phyloP scores from a whole-genome alignment of 768 basidiomycete species.

The Flagelloscypha sp. region DNA sequence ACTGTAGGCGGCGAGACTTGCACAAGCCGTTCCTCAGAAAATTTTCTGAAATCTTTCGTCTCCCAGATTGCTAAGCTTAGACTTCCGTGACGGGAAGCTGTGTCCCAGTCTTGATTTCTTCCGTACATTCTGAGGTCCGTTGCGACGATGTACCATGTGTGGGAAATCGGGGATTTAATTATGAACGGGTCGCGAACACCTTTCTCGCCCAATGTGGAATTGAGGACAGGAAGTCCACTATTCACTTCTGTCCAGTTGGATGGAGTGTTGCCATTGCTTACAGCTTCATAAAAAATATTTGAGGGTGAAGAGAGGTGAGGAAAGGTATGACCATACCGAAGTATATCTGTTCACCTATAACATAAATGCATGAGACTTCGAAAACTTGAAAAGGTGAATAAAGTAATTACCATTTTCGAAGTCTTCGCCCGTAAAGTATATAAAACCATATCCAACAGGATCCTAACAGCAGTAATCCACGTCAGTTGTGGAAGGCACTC shows the following conservation, averaged over 20 bases:
- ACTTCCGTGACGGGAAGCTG: conserved; percentile 10
- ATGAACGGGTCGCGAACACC: conserved; percentile 14
- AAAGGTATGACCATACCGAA: too few relatives aligned
- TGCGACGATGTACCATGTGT: conserved; percentile 14
- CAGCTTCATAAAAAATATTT: too few relatives aligned
- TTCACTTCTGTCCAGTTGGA: conserved; percentile 8
- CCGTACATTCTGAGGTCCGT: conserved; percentile 15
- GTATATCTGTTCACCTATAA: conserved; percentile 5
- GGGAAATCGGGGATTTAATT: conserved; percentile 11
- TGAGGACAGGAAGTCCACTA: conserved; percentile 11
- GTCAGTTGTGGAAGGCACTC: too few relatives aligned
- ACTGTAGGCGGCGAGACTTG: conserved; percentile 13
- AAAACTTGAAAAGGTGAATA: not conserved
- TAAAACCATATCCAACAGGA: conserved; percentile 7
- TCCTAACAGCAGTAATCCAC: too few relatives aligned
- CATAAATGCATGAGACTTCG: too few relatives aligned
- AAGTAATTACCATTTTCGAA: conserved; percentile 4
- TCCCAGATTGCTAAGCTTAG: conserved; percentile 13
- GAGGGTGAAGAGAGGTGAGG: too few relatives aligned
- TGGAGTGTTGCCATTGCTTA: conserved; percentile 9
- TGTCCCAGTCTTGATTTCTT: conserved; percentile 10
- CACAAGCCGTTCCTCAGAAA: conserved; percentile 12
- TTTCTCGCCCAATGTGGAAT: conserved; percentile 13
- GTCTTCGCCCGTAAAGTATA: conserved; percentile 10
- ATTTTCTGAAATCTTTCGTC: conserved; percentile 11